A percentile compares a stretch with the other conserved stretches of the same genome.
Conservation (phyloP, 2,329 filamentous ascomycete species). For the Fusarium sp. region DNA sequence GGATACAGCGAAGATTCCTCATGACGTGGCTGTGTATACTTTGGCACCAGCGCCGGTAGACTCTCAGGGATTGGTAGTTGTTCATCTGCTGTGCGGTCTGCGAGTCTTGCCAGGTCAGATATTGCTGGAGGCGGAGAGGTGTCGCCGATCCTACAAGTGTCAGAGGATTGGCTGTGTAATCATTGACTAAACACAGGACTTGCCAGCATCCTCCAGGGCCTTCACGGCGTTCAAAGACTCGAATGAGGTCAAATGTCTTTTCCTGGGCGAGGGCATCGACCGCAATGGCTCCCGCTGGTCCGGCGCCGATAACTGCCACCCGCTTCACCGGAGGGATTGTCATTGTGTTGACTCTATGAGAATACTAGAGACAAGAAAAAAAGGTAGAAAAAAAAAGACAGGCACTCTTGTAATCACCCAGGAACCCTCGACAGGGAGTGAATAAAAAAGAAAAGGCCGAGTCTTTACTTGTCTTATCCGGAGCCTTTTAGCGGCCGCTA, state of each 20-base stretch:
- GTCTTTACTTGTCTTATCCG: neutral
- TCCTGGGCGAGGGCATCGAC: slow-evolving; percentile 69
- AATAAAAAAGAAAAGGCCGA: slow-evolving; percentile 3
- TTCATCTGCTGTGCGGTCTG: slow-evolving; percentile 59
- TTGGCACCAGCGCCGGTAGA: slow-evolving; percentile 58
- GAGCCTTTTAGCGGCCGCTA: slow-evolving; percentile 25
- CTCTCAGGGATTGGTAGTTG: slow-evolving; percentile 56
- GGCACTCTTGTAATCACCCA: fast-evolving
- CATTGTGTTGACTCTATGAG: slow-evolving; percentile 11
- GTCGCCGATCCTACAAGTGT: slow-evolving; percentile 54
- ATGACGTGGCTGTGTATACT: slow-evolving; percentile 57
- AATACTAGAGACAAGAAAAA: neutral
- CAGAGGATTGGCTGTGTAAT: neutral
- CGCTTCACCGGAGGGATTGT: slow-evolving; percentile 39
- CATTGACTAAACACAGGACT: slow-evolving; percentile 18
- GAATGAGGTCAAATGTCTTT: slow-evolving; percentile 64
- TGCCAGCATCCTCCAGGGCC: slow-evolving; percentile 69
- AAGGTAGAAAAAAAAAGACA: neutral
- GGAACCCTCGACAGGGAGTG: neutral
- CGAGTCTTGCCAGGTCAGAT: slow-evolving; percentile 57
- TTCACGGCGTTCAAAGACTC: slow-evolving; percentile 69
- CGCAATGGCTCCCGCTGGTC: slow-evolving; percentile 67
- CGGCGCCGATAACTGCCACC: slow-evolving; percentile 69
- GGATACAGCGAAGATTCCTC: slow-evolving; percentile 69
- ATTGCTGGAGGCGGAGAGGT: slow-evolving; percentile 50